Base-by-base conservation (phyloP, 2,329 filamentous ascomycete genomes). In the Fusarium sp. region DNA sequence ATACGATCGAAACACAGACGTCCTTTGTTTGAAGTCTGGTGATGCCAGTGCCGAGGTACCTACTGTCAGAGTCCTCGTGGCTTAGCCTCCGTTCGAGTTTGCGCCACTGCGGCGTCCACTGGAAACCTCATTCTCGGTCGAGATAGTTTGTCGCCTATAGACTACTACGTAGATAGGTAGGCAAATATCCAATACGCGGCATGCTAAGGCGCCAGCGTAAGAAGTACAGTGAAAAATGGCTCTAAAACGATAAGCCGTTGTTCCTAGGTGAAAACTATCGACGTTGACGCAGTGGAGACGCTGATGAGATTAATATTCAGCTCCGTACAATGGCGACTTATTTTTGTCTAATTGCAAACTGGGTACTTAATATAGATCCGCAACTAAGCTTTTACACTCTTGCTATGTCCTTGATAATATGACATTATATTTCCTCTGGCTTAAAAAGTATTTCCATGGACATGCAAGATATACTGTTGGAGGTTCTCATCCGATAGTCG, bases 1-100 rank as follows among this genome's bases (percentile, higher is more conserved):
- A 27, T 57, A 53, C 49, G 50, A 57, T 64, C 47, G 61, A 63
- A 63, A 63, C 56, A 57, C 53, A 42, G 41, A 51, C 54, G 48
- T 53, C 53, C 53, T 64, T 63, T 41, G 63, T 61, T 65, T 47
- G 61, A 44, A 51, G 43, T 64, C 47, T 59, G 25, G 15, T 42
- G 45, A 19, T 42, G 45, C 36, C 21, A 42, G 17, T 37, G 37
- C 38, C 46, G 15, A 33, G 32, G 37, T 42, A 31, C 29, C 29
- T 42, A 13, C 13, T 6, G 39, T 41, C 27, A 44, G 27, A 48
- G 56, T 25, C 35, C 61, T 49, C 42, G 42, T 60, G 57, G 55
- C 57, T 60, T 44, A 54, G 55, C 15, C 37, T 25, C 17, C 27
- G 53, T 13, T 53, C 37, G 48, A 41, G 11, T 29, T 29, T 29